These are phyloP conservation scores for Lachnellula arida DNA, from an alignment of 2,329 filamentous ascomycete genomes.

Conservation along the genomic window DNA sequence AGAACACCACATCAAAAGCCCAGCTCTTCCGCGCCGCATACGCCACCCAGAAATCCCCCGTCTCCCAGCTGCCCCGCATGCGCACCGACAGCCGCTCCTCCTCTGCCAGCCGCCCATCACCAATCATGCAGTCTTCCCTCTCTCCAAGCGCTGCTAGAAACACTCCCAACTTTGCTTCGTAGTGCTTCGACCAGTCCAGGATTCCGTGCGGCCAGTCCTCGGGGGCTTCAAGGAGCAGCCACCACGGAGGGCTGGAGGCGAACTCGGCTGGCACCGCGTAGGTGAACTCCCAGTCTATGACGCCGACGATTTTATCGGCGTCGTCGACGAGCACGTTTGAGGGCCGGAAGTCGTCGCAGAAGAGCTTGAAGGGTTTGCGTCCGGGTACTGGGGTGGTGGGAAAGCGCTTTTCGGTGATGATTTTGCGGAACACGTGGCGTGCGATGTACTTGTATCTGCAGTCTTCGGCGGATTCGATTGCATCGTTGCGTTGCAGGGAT, in stretches of 20 bases:
- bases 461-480: neutral
- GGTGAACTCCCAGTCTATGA: constrained; percentile 38
- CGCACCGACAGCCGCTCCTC: constrained; percentile 20
- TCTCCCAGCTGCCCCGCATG: constrained; percentile 37
- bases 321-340: constrained; percentile 32
- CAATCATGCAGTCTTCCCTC: no score
- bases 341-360: constrained; percentile 32
- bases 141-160: no score
- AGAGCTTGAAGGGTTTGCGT: constrained; percentile 19
- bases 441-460: neutral
- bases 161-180: no score
- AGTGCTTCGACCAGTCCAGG: no score
- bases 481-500: neutral
- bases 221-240: constrained; percentile 31
- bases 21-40: constrained; percentile 24
- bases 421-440: neutral
- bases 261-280: constrained; percentile 34
- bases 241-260: constrained; percentile 34
- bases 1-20: no score
- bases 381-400: no score
- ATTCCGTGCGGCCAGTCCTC: no score
- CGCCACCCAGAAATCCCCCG: constrained; percentile 30
- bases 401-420: no score
- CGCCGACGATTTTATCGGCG: constrained; percentile 5
- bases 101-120: no score